Evolutionary conservation across 805 yeast genomes (phyloP).

Genomic region (Saturnispora sanitii): DNA sequence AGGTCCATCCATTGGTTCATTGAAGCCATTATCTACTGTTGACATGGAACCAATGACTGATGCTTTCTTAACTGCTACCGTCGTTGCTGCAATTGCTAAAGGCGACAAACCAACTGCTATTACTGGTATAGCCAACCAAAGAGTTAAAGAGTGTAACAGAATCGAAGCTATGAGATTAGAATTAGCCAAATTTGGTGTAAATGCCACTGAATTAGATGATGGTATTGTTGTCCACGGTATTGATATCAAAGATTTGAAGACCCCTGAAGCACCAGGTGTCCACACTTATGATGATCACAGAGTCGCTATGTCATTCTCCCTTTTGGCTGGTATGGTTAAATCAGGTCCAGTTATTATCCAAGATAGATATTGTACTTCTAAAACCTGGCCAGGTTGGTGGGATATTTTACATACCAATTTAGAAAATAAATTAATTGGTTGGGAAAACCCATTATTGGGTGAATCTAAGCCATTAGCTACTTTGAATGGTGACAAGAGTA

Average conservation of each 20-base stretch:
- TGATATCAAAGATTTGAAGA: constrained; percentile 36
- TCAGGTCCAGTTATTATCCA: constrained; percentile 55
- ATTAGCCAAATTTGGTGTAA: constrained; percentile 83
- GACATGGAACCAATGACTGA: constrained; percentile 99
- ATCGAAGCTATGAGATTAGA: constrained; percentile 90
- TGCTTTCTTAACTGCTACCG: constrained; percentile 93
- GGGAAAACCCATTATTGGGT: constrained; percentile 32
- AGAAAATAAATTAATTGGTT: constrained; percentile 60
- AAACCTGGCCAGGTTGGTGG: constrained; percentile 99
- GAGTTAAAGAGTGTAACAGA: constrained; percentile 95
- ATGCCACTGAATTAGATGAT: constrained; percentile 76
- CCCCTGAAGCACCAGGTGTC: constrained; percentile 55
- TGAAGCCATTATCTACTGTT: constrained; percentile 62
- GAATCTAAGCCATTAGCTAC: constrained; percentile 11
- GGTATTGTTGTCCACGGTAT: constrained; percentile 84
- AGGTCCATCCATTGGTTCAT: constrained; percentile 67
- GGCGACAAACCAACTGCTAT: constrained; percentile 59
- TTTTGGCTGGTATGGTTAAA: constrained; percentile 60
- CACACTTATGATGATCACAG: constrained; percentile 90
- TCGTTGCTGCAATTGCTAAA: constrained; percentile 83
- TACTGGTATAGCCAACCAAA: constrained; percentile 94
- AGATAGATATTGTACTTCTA: constrained; percentile 88
- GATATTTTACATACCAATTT: constrained; percentile 70
- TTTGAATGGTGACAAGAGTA: constrained; percentile 40
- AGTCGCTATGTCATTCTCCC: constrained; percentile 94